Conservation (phyloP, 148 eudicot species). For the Silene conica region DNA sequence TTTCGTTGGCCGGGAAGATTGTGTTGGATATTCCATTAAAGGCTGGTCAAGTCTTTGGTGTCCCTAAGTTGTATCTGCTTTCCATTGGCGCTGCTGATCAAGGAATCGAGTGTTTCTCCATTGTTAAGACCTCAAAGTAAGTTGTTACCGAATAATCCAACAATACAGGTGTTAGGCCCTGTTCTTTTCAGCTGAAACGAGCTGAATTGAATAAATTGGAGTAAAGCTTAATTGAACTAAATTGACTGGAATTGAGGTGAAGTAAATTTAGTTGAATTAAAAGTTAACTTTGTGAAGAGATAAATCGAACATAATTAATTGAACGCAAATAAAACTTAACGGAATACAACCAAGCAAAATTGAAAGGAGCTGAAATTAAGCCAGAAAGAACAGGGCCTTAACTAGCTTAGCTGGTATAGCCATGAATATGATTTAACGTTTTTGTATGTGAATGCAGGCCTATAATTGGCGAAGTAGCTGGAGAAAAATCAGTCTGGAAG, state of each 20-base stretch:
- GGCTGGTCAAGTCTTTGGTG: constrained; percentile 35
- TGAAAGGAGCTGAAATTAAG: no score
- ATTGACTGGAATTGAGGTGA: no score
- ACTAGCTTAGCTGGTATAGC: background rate
- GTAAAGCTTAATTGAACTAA: no score
- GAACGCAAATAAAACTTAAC: no score
- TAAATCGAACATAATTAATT: no score
- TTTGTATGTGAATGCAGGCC: constrained; percentile 28
- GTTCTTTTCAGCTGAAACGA: no score
- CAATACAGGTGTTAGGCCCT: no score
- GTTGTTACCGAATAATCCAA: background rate
- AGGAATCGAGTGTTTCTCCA: constrained; percentile 39
- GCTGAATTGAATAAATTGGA: no score
- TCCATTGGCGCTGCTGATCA: constrained; percentile 25
- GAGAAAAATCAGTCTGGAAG: constrained; percentile 32
- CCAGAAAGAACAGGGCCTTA: no score
- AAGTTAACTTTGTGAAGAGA: no score
- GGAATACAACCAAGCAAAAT: no score
- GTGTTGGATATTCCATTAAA: constrained; percentile 23
- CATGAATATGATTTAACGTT: background rate
- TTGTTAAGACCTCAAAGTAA: constrained; percentile 41
- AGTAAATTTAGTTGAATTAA: no score
- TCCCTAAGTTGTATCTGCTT: constrained; percentile 33
- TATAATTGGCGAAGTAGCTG: constrained; percentile 20
- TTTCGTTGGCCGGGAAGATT: constrained; percentile 25